Percentiles rank a stretch among this genome's conserved stretches.
Conservation (phyloP, 148 eudicot genomes). For the Cornus florida region DNA sequence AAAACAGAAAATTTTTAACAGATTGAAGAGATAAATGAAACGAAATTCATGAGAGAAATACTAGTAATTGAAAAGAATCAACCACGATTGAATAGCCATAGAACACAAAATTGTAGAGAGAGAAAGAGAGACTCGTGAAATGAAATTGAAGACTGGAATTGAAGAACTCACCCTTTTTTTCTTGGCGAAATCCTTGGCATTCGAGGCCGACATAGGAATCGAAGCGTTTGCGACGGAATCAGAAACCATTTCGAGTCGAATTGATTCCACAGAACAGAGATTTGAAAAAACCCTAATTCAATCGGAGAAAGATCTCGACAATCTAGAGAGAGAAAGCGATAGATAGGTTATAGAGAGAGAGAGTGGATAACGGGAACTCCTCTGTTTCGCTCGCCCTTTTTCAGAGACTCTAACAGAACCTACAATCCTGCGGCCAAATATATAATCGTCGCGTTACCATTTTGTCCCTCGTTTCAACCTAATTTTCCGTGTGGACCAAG, state of each 20-base stretch:
- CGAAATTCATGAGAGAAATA: neutral
- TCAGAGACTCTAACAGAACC: slow-evolving; percentile 1
- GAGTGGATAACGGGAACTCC: slow-evolving; percentile 65
- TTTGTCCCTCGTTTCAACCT: neutral
- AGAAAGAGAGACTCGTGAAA: neutral
- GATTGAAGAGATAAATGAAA: neutral
- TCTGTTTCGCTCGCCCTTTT: slow-evolving; percentile 39
- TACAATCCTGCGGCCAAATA: neutral
- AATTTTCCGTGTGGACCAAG: neutral
- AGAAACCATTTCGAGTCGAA: slow-evolving; percentile 44
- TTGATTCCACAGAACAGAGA: slow-evolving; percentile 3
- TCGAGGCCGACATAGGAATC: slow-evolving; percentile 47
- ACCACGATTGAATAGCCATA: neutral
- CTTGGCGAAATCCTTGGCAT: slow-evolving; percentile 70
- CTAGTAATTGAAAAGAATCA: no score
- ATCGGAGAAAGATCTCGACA: slow-evolving; percentile 12
- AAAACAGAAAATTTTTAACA: neutral
- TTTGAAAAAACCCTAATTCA: slow-evolving; percentile 34
- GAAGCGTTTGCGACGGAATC: slow-evolving; percentile 76
- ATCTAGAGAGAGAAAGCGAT: slow-evolving; percentile 18
- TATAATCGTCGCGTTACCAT: neutral
- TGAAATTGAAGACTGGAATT: neutral
- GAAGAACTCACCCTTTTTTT: slow-evolving; percentile 65
- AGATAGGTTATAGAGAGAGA: slow-evolving; percentile 2
- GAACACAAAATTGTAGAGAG: neutral